Evolutionary conservation across 495 filamentous ascomycete genomes (phyloP).

Genomic region (Delitschia confertaspora): DNA sequence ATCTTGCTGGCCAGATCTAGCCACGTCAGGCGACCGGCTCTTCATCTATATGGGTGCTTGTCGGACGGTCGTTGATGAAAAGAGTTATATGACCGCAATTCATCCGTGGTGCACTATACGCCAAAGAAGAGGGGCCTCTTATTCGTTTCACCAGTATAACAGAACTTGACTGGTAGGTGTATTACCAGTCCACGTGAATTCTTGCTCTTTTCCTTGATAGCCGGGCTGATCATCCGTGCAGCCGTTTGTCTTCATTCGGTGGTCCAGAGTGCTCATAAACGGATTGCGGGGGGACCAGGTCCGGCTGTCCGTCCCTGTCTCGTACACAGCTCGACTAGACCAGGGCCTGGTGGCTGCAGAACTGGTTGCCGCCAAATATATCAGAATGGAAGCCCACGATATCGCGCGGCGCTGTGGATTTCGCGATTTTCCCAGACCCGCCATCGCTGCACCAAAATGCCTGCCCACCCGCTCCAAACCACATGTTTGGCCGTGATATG

Average conservation of each 20-base stretch:
- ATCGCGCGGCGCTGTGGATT: slow-evolving; percentile 9
- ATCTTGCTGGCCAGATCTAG: too few species aligned
- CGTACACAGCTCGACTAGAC: slow-evolving; percentile 13
- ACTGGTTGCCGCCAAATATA: slow-evolving; percentile 17
- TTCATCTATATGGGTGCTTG: too few species aligned
- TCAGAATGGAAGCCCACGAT: slow-evolving; percentile 22
- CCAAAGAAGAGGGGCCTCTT: slow-evolving; percentile 8
- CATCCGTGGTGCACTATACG: slow-evolving; percentile 16
- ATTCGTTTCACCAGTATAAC: slow-evolving; percentile 13
- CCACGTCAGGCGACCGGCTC: too few species aligned
- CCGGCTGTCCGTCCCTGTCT: slow-evolving; percentile 22
- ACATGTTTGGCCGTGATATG: slow-evolving; percentile 25
- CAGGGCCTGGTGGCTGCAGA: slow-evolving; percentile 20
- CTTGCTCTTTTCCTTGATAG: slow-evolving; percentile 5
- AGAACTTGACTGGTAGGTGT: slow-evolving; percentile 14
- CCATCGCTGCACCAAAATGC: slow-evolving; percentile 16
- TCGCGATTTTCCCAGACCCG: slow-evolving; percentile 11
- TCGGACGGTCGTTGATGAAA: too few species aligned
- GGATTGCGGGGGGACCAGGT: slow-evolving; percentile 25
- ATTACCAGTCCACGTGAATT: slow-evolving; percentile 22
- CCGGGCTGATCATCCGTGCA: slow-evolving; percentile 25
- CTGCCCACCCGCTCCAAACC: slow-evolving; percentile 20
- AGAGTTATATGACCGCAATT: slow-evolving; percentile 2
- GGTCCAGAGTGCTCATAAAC: slow-evolving; percentile 22
- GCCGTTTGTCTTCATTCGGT: slow-evolving; percentile 23